Evolutionary conservation across 345 rosid genomes (phyloP), one percentile per base, ranked within the genome.

Genomic region (Hibiscus tridactylites): DNA sequence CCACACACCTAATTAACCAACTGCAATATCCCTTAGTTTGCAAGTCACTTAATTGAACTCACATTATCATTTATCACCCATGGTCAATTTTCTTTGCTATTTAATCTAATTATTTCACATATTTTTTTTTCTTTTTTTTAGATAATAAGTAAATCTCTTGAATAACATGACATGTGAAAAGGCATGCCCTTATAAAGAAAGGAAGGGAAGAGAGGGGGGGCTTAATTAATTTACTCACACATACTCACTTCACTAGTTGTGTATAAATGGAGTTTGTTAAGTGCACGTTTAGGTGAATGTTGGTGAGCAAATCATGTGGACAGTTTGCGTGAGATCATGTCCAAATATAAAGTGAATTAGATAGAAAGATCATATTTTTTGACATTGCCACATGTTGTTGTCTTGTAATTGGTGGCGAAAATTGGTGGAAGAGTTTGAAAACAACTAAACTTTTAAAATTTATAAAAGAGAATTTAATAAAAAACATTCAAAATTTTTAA

Each of bases 1-100:
- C 73, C 74, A 77, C 81, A 83, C 83, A 83, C 91, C 83, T 83
- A 85, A 87, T 87, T 74, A 87, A 81, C 83, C 82, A 80, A 80
- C 83, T 68, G 72, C 37, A 70, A 50, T 79, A 71, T 84, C 81
- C 76, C 91, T 89, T 87, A 74, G 79, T 83, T 87, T 75, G 81
- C 70, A 87, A 85, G 87, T 79, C 83, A 82, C 78, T 80, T 74
- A 79, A 77, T 68, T 50, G 53, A 77, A 65, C 73, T 61, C 77
- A 70, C 63, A 78, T 59, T 1, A 24, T 11, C 31, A 58, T 16
- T 59, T 1, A 24, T 11, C 31, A 58, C 31, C 31, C 61, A 19
- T 4, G 21, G 39, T 35, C 39, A 35, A 35, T 6, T 37, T 37
- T 37, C 8, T 6, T 37, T 7, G 1, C 2, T 37, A 37, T 37